Evolutionary conservation across 345 rosid genomes (phyloP), one percentile per base, ranked within the genome.

Genomic region (Erucastrum elatum): DNA sequence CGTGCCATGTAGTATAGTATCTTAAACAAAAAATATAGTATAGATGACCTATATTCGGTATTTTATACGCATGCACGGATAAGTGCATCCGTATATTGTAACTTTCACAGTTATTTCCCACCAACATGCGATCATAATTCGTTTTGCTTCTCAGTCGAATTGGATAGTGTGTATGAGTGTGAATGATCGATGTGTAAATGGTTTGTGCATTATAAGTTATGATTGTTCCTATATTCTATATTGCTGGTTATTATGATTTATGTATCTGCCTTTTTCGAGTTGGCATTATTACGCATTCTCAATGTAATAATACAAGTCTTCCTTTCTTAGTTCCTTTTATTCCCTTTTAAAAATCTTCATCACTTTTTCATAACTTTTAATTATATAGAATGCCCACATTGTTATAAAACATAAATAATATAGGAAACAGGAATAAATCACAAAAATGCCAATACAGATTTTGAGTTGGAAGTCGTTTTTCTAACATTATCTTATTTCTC

Each of bases 221-320:
- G 17, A 49, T 49, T 49, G 56, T n/a, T 49, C 56, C 16, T 49
- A 49, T 49, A 49, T 49, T 49, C 17, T 13, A 1, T 46, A 49
- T 13, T 49, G 56, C 56, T 49, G 56, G n/a, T 49, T 49, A 49
- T 49, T 49, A 49, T 49, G 56, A 49, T 49, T 49, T 39, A 10
- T 61, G 9, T 30, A 79, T 41, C 12, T 33, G 46, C 34, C 29
- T 46, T 46, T 61, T 76, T 29, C 49, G 3, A 53, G 65, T 16
- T 66, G 39, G 74, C 76, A 86, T 84, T 46, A 84, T 86, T 82
- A 65, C 83, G 84, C 87, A 65, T 86, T 86, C 83, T 69, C 77
- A 66, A 53, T 55, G 67, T 71, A 77, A 79, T 82, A 39, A 86
- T 85, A 81, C 33, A 75, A 65, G 37, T 60, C 46, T 53, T 53